Conservation (phyloP, 768 basidiomycete genomes). For the Tephrocybe sp. region DNA sequence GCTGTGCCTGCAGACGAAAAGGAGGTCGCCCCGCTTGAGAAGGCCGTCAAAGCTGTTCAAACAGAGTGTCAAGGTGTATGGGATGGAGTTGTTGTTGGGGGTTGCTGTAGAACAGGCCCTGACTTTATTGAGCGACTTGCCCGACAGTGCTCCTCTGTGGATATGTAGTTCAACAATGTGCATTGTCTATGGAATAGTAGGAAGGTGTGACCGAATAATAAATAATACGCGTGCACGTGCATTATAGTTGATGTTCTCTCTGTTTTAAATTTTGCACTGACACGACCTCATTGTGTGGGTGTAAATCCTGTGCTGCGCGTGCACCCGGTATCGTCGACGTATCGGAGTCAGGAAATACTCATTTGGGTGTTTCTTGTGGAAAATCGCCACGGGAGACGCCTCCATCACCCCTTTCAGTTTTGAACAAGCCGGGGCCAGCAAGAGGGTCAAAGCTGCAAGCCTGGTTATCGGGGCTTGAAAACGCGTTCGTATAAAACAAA, state of each 20-base stretch:
- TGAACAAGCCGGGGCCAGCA: constrained; percentile 8
- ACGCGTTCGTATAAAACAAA: constrained; percentile 28
- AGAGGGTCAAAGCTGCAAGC: constrained; percentile 14
- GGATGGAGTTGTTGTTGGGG: constrained; percentile 58
- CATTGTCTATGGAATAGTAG: not conserved
- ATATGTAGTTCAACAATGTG: not conserved
- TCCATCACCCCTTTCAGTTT: constrained; percentile 11
- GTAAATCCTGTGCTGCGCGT: not conserved
- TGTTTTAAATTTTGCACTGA: constrained; percentile 6
- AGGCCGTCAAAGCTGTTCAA: constrained; percentile 20
- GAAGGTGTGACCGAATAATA: too few relatives aligned
- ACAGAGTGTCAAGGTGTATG: constrained; percentile 26
- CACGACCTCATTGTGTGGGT: constrained; percentile 2
- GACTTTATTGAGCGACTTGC: constrained; percentile 38
- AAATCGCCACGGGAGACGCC: constrained; percentile 1
- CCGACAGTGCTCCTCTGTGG: not conserved
- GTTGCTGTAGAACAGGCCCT: constrained; percentile 65
- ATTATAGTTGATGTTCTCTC: not conserved
- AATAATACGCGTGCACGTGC: constrained; percentile 14
- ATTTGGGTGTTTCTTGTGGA: constrained; percentile 1
- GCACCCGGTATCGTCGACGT: not conserved
- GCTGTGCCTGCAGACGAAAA: constrained; percentile 14
- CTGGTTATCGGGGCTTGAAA: constrained; percentile 27
- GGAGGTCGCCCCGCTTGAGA: constrained; percentile 35
- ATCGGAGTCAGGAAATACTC: not conserved